Base-by-base conservation (phyloP, 495 filamentous ascomycete species). In the Viridothelium virens region DNA sequence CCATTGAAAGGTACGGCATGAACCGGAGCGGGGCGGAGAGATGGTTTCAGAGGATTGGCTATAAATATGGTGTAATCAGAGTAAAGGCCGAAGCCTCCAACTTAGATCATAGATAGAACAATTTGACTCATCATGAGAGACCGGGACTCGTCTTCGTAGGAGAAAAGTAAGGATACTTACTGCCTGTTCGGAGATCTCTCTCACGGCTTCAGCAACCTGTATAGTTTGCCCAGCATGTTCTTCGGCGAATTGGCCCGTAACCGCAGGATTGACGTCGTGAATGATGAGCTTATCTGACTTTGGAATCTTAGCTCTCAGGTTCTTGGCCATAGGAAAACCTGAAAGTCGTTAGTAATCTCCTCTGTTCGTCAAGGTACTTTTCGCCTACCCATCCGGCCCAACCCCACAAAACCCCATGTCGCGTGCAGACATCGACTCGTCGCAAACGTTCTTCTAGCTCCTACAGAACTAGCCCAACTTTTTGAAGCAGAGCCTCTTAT, bases 291-390 rank as follows among this genome's bases (percentile, higher is more conserved):
- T 74, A 65, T 80, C 78, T 14, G 73, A 69, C 0, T 70, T 47
- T 7, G 71, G 72, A 9, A 82, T 67, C 41, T 80, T 80, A 2
- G 69, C 66, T 47, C 79, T 77, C 0, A 83, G 77, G 67, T 82
- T 83, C 69, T 75, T 78, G 1, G 81, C 81, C 81, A 83, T 83
- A 18, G 80, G 78, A 68, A 76, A 82, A 38, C 81, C 81, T 81
- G 41, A 37, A 50, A 65, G 67, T 38, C 33, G 1, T 48, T 31
- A 66, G 62, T 68, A 59, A 39, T n/a, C 9, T 36, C 18, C 2
- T 44, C 38, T 64, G 16, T 53, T 68, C 48, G 62, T 63, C 62
- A 66, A 38, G 61, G 31, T 18, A 69, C 71, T 65, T 31, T 9
- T 36, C 18, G 3, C 31, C 53, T 64, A 77, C 77, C 77, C 76